Conservation (phyloP, 257 asterid genomes). For the Jasminum sambac region DNA sequence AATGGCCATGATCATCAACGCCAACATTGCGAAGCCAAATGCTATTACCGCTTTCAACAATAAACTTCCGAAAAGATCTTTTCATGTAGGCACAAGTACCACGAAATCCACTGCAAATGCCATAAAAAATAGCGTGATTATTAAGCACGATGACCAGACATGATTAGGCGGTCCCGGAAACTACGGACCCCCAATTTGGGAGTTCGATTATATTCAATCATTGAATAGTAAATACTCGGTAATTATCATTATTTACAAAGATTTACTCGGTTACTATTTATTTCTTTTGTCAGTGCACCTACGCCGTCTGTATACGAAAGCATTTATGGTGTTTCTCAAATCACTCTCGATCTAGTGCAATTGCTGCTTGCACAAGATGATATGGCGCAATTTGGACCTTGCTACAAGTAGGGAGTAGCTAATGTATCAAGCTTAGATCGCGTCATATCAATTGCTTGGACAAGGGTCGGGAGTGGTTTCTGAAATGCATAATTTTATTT, state of each 20-base stretch:
- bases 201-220: slow-evolving; percentile 21
- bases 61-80: not conserved
- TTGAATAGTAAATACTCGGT: slow-evolving; percentile 15
- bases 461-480: no score
- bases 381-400: no score
- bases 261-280: no score
- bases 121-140: not conserved
- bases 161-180: slow-evolving; percentile 23
- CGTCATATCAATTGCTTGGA: no score
- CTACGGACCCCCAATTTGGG: slow-evolving; percentile 21
- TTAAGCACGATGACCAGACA: not conserved
- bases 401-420: no score
- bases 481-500: no score
- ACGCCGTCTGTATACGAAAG: no score
- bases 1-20: not conserved
- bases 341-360: no score
- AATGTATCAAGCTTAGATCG: no score
- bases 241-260: not conserved
- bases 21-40: not conserved
- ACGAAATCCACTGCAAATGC: not conserved
- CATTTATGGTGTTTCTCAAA: no score
- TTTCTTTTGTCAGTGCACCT: no score
- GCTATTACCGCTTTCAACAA: not conserved
- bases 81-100: not conserved
- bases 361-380: no score